Percentiles rank a stretch among this genome's conserved stretches.
phyloP scores from a whole-genome alignment of 371 early-diverging fungal species.

The Mucor piriformis region DNA sequence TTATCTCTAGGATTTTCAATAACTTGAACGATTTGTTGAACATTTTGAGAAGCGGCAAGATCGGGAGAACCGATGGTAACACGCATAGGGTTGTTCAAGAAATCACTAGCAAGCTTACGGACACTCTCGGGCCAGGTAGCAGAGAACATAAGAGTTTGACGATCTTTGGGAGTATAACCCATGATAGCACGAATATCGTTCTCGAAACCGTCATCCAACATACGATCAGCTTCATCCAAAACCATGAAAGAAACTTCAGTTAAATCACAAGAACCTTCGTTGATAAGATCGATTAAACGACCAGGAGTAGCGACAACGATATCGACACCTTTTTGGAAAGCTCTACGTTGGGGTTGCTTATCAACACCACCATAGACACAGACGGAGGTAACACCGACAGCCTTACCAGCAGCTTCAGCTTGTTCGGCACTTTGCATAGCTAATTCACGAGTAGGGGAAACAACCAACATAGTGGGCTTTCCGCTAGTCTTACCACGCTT shows the following conservation, averaged over 20 bases:
- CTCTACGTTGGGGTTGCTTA: conserved; percentile 64
- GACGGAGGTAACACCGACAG: conserved; percentile 74
- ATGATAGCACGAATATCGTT: conserved; percentile 86
- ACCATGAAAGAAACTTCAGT: conserved; percentile 81
- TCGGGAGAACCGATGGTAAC: conserved; percentile 95
- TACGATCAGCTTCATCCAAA: conserved; percentile 96
- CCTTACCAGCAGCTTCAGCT: conserved; percentile 66
- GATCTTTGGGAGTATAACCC: conserved; percentile 51
- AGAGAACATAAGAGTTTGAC: conserved; percentile 91
- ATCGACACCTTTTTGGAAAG: conserved; percentile 70
- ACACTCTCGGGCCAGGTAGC: conserved; percentile 82
- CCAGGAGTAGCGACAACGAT: conserved; percentile 96
- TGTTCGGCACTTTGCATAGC: conserved; percentile 90
- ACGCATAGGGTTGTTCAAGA: conserved; percentile 83
- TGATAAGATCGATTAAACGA: conserved; percentile 89
- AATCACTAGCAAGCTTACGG: conserved; percentile 83
- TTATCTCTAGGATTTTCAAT: conserved; percentile 68
- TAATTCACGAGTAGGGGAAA: conserved; percentile 96
- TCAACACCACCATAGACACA: conserved; percentile 81
- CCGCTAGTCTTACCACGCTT: conserved; percentile 42
- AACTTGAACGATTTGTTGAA: conserved; percentile 95
- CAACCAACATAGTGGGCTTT: conserved; percentile 74
- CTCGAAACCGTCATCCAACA: conserved; percentile 93
- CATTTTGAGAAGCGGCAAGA: conserved; percentile 87
- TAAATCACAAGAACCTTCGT: conserved; percentile 74